Conservation (phyloP, 495 filamentous ascomycete species). For the Trichoderma parareesei region DNA sequence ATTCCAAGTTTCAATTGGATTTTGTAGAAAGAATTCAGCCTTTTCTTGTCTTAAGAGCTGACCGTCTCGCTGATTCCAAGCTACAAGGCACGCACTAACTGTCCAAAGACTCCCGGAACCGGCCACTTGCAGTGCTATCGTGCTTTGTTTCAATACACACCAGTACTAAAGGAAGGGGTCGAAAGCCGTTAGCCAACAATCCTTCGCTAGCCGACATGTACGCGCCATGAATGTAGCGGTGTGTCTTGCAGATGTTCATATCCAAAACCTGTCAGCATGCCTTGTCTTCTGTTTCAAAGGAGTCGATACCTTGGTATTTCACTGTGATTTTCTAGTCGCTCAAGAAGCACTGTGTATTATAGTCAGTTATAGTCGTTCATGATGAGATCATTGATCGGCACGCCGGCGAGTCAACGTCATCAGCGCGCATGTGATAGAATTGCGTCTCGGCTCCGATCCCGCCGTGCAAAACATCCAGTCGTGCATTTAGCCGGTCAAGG, state of each 20-base stretch:
- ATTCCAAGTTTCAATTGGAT: too few relatives aligned
- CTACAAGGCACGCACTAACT: background rate
- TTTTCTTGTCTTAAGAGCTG: too few relatives aligned
- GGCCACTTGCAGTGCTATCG: background rate
- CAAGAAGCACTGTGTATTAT: background rate
- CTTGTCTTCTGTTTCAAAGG: background rate
- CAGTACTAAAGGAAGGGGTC: background rate
- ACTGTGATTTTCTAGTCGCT: background rate
- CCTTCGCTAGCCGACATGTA: background rate
- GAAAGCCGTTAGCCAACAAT: background rate
- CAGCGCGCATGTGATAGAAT: background rate
- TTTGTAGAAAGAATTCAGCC: too few relatives aligned
- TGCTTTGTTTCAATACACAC: too few relatives aligned
- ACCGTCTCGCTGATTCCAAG: background rate
- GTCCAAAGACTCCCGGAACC: background rate
- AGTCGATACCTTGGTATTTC: too few relatives aligned
- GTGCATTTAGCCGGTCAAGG: background rate
- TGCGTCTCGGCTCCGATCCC: background rate
- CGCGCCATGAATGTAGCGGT: too few relatives aligned
- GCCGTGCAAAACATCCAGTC: background rate
- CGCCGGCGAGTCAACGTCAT: slow-evolving; percentile 3
- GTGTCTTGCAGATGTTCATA: too few relatives aligned
- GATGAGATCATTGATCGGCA: slow-evolving; percentile 7
- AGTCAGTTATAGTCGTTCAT: background rate
- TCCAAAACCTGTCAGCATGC: too few relatives aligned